Percentiles rank a stretch among this genome's conserved stretches.
phyloP scores from a whole-genome alignment of 202 grass and related monocot genomes.

The Hordeum pubiflorum region DNA sequence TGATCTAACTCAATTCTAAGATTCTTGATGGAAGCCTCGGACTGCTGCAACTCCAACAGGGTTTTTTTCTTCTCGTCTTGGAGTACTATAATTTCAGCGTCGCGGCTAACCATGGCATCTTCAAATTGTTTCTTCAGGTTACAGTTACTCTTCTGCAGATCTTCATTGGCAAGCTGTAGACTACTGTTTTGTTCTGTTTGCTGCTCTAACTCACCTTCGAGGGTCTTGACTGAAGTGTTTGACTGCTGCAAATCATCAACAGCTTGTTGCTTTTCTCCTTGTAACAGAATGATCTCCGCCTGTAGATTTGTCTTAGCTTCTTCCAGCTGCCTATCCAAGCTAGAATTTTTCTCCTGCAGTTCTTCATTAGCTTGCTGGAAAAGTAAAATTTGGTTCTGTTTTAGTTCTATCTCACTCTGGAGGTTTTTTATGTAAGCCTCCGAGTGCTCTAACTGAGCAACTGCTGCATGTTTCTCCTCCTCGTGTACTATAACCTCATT shows the following conservation, averaged over 20 bases:
- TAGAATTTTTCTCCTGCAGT: conserved; percentile 27
- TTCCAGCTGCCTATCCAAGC: conserved; percentile 39
- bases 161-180: conserved; percentile 39
- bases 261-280: conserved; percentile 25
- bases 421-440: conserved; percentile 30
- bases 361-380: conserved; percentile 34
- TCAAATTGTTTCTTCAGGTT: conserved; percentile 27
- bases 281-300: conserved; percentile 21
- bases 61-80: conserved; percentile 33
- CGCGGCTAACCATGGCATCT: conserved; percentile 7
- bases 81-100: conserved; percentile 28
- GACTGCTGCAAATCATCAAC: conserved; percentile 23
- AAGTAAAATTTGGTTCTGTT: conserved; percentile 19
- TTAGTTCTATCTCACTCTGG: conserved; percentile 27
- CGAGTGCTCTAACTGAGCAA: conserved; percentile 34
- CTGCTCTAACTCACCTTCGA: conserved; percentile 30
- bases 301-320: conserved; percentile 20
- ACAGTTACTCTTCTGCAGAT: conserved; percentile 19
- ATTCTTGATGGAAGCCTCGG: conserved; percentile 25
- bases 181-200: conserved; percentile 10
- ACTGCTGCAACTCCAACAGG: conserved; percentile 29
- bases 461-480: conserved; percentile 36
- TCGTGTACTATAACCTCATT: conserved; percentile 31
- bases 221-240: conserved; percentile 27
- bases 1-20: conserved; percentile 31